Evolutionary conservation across 2,329 filamentous ascomycete genomes (phyloP), one percentile per base, ranked within the genome.

Genomic region (Paracorniculantispora psalliotae): DNA sequence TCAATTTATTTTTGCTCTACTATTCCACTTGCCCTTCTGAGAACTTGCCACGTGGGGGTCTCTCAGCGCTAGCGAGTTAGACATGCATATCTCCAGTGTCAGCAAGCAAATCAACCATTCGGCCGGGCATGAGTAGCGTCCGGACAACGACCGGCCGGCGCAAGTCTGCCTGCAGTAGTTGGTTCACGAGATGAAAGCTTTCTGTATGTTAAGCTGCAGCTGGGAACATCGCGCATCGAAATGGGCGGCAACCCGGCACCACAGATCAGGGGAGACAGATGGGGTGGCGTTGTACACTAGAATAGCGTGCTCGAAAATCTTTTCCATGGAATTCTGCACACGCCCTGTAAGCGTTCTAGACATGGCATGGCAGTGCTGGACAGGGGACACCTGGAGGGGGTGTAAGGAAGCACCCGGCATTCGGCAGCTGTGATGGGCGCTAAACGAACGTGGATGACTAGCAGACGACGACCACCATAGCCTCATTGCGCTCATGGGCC

Each of bases 231-330:
- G 37, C 33, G 37, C 50, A 44, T 53, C 50, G 30, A 2, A 30
- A 19, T 28, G 12, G 25, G 23, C 51, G 51, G 51, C 25, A 54
- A 54, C 44, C 13, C 51, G 51, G 51, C 51, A 54, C 51, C 8
- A 4, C 35, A 10, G 51, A 9, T 4, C 12, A 4, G 33, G 33
- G 10, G 33, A 37, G 12, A 15, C 33, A 37, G 33, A 37, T 37
- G 33, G 30, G 17, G n/a, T n/a, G 33, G 15, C 47, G 2, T 4
- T n/a, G 2, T 5, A 12, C 15, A 19, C 25, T 10, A 30, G n/a
- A 50, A 12, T 35, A 52, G 23, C 15, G 2, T 4, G 4, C 21
- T 6, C 10, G 12, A 23, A 37, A 50, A 50, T 35, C 12, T 13
- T 33, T 7, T 17, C 19, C 17, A 17, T 4, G 12, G 9, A 51